Evolutionary conservation across 2,329 filamentous ascomycete genomes (phyloP), one percentile per base, ranked within the genome.

Genomic region (Chaetomiaceae sp.): DNA sequence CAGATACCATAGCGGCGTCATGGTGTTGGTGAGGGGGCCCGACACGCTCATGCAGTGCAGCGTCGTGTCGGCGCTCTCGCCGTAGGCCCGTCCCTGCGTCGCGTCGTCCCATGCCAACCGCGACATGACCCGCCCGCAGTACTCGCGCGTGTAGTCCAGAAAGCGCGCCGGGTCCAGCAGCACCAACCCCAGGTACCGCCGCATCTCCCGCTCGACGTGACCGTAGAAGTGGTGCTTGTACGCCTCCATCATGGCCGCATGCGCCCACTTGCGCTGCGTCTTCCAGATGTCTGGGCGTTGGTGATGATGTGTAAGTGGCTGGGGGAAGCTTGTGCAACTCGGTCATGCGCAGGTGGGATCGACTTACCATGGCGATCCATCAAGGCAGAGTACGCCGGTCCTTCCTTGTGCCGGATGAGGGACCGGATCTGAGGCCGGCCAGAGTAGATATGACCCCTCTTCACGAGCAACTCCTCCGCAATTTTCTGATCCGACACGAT

Each of bases 21-120:
- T 56, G 3, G 70, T 72, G 59, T 75, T 75, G 55, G 73, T 69
- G 43, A 75, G 62, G 12, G 71, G 71, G 1, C 72, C 72, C 4
- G 70, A 73, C n/a, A 75, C 68, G 15, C 70, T 74, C 72, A 75
- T 75, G 53, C 67, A 71, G 42, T 69, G 70, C 38, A 75, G 62
- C 2, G 71, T 75, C 45, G 57, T 57, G 60, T 72, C 68, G 43
- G 72, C 72, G 49, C 65, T 69, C 36, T 72, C 66, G 34, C 70
- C 72, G 52, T 72, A 73, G 29, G 60, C 57, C 43, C 64, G 64
- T 17, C 71, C 72, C 48, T 70, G 68, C 1, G 69, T 62, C 4
- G 71, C 70, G 51, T 75, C 71, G 50, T 73, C 72, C 71, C 71
- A 74, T 3, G 72, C 68, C 4, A 75, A 62, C 15, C 68, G 64